A percentile compares a stretch with the other conserved stretches of the same genome.
Conservation (phyloP, 257 asterid species). For the Nicotiana tabacum region DNA sequence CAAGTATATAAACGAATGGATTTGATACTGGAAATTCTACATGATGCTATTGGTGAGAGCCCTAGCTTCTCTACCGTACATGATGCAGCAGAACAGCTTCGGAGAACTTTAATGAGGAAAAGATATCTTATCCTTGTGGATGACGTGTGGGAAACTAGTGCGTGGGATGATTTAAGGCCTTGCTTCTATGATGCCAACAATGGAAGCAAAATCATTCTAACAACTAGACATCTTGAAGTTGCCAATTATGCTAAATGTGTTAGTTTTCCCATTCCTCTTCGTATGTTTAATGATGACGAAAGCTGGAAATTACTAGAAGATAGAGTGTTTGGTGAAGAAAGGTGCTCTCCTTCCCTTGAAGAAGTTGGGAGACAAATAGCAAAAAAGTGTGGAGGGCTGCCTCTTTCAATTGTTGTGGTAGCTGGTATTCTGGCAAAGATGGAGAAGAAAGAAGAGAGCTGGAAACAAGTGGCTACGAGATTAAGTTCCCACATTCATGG, state of each 20-base stretch:
- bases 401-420: slow-evolving; percentile 5
- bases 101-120: no score
- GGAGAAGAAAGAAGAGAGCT: not conserved
- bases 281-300: not conserved
- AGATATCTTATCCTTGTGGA: no score
- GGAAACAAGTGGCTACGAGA: not conserved
- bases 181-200: not conserved
- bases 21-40: not conserved
- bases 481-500: not conserved
- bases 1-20: not conserved
- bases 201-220: not conserved
- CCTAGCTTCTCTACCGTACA: not conserved
- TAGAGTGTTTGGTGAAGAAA: not conserved
- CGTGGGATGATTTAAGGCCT: not conserved
- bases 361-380: not conserved
- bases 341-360: not conserved
- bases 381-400: slow-evolving; percentile 4
- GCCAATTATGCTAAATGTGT: not conserved
- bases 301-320: not conserved
- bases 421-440: not conserved
- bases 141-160: no score
- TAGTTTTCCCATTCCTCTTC: not conserved
- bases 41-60: not conserved
- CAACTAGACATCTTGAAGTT: not conserved
- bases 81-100: not conserved